Evolutionary conservation across 805 yeast genomes (phyloP).

Genomic region (Limtongozyma cylindracea): DNA sequence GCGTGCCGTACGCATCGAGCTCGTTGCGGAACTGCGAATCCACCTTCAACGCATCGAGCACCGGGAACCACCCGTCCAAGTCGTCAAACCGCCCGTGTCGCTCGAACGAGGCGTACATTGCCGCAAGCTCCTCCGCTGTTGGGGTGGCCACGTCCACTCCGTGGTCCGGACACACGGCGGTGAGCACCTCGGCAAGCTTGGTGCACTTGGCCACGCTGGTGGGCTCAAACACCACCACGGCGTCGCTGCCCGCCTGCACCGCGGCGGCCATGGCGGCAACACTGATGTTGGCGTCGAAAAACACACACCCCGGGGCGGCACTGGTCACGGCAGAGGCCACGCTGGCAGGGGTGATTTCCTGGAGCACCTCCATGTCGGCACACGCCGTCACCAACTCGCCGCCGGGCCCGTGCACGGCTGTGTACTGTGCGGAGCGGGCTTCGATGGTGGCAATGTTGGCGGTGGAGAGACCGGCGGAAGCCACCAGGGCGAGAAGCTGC

Average conservation of each 20-base stretch:
- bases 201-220: slow-evolving; percentile 24
- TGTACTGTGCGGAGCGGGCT: slow-evolving; percentile 39
- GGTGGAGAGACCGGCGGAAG: slow-evolving; percentile 5
- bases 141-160: slow-evolving; percentile 32
- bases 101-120: slow-evolving; percentile 24
- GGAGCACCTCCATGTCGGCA: slow-evolving; percentile 64
- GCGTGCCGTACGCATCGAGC: slow-evolving; percentile 7
- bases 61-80: slow-evolving; percentile 47
- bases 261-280: slow-evolving; percentile 9
- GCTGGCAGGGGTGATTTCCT: too few species aligned
- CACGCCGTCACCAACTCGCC: slow-evolving; percentile 57
- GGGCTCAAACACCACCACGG: slow-evolving; percentile 55
- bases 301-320: too few species aligned
- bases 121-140: slow-evolving; percentile 31
- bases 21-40: slow-evolving; percentile 18
- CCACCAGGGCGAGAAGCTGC: slow-evolving; percentile 9
- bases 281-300: slow-evolving; percentile 49
- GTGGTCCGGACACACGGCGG: slow-evolving; percentile 22
- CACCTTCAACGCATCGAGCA: slow-evolving; percentile 32
- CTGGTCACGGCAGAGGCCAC: too few species aligned
- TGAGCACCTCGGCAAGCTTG: slow-evolving; percentile 2
- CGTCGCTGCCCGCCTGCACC: slow-evolving; percentile 1
- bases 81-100: slow-evolving; percentile 17
- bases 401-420: slow-evolving; percentile 30
- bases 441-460: slow-evolving; percentile 13